Conservation (phyloP, 148 eudicot genomes). For the Beta vulgaris region DNA sequence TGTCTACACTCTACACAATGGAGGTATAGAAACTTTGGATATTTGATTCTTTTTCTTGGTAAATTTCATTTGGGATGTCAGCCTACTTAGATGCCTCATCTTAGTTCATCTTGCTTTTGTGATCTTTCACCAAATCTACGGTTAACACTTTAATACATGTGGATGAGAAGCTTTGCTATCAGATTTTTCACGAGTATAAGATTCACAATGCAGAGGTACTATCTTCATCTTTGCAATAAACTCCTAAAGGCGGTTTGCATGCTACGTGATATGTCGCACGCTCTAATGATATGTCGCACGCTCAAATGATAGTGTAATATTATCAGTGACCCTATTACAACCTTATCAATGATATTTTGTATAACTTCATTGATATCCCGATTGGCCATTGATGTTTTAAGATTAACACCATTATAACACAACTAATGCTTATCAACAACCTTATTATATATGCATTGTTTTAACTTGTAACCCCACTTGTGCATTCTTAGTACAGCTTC, state of each 20-base stretch:
- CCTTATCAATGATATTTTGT: neutral
- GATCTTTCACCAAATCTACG: constrained; percentile 64
- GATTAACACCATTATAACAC: no score
- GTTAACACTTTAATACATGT: constrained; percentile 91
- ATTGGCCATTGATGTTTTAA: no score
- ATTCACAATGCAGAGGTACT: constrained; percentile 98
- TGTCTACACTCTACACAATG: neutral
- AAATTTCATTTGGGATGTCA: neutral
- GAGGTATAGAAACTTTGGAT: constrained; percentile 7
- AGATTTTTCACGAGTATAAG: constrained; percentile 95
- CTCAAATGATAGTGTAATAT: no score
- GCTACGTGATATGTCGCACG: no score
- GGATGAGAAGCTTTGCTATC: constrained; percentile 99
- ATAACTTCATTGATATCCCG: no score
- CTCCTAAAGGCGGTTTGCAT: neutral
- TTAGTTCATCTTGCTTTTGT: constrained; percentile 14
- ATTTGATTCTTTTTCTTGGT: neutral
- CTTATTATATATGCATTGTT: no score
- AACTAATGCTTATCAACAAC: no score
- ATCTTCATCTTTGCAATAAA: neutral
- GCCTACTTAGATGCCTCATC: neutral
- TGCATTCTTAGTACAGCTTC: no score
- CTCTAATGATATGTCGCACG: no score
- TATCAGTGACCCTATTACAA: no score
- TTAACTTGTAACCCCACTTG: no score